These are phyloP conservation scores for Aspergillus candidus DNA, from an alignment of 2,329 filamentous ascomycete species.

Conservation along the genomic window DNA sequence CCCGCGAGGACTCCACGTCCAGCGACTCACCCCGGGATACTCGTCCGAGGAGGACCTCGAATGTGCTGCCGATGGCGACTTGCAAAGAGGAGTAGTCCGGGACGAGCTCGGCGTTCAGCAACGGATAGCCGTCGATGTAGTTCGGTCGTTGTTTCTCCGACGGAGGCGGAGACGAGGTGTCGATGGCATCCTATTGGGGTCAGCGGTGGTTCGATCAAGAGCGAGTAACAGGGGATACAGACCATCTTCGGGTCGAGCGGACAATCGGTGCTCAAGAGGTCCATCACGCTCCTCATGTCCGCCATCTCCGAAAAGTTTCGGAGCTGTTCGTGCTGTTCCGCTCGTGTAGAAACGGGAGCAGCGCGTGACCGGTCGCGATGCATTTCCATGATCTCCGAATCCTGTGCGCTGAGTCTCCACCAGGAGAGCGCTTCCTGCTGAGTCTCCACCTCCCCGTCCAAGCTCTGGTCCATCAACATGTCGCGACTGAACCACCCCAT, in stretches of 20 bases:
- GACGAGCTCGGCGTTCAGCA: constrained; percentile 48
- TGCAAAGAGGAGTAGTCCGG: constrained; percentile 40
- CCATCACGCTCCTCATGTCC: constrained; percentile 33
- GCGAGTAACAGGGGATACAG: constrained; percentile 7
- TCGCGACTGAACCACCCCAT: constrained; percentile 74
- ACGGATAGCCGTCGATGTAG: constrained; percentile 48
- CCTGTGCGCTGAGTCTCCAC: constrained; percentile 60
- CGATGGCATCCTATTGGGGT: constrained; percentile 46
- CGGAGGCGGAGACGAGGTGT: constrained; percentile 58
- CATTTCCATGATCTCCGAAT: constrained; percentile 44
- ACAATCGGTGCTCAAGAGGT: constrained; percentile 27
- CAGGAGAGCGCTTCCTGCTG: constrained; percentile 60
- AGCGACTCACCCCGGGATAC: constrained; percentile 15
- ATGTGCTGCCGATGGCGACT: constrained; percentile 29
- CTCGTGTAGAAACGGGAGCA: constrained; percentile 9
- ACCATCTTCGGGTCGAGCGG: constrained; percentile 25
- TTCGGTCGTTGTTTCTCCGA: constrained; percentile 48
- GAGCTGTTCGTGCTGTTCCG: constrained; percentile 24
- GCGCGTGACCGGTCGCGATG: constrained; percentile 2
- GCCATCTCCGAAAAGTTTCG: constrained; percentile 23
- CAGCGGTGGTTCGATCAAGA: constrained; percentile 5
- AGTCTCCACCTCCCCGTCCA: constrained; percentile 55
- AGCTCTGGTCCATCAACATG: constrained; percentile 35
- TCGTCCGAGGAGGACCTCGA: constrained; percentile 24
- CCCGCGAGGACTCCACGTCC: constrained; percentile 21